These are phyloP conservation scores for Clavariopsis aquatica DNA, from an alignment of 495 filamentous ascomycete species.

Conservation along the genomic window DNA sequence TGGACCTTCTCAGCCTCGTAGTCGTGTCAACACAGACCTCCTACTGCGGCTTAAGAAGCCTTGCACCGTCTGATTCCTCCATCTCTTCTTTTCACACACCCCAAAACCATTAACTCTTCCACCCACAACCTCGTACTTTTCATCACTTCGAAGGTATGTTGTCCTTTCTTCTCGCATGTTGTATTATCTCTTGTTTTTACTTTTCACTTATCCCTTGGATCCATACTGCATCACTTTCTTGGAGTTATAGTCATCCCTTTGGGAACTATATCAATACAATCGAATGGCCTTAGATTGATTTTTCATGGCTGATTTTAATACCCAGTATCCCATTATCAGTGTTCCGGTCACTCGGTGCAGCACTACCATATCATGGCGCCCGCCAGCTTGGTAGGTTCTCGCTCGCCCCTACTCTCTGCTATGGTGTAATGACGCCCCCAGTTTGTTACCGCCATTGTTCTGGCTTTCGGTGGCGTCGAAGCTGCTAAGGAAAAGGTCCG, in stretches of 20 bases:
- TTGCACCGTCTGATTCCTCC: constrained; percentile 5
- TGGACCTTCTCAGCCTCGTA: background rate
- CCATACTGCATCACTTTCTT: background rate
- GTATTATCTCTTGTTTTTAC: background rate
- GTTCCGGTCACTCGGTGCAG: background rate
- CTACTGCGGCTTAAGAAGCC: background rate
- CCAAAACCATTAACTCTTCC: background rate
- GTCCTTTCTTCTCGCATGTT: background rate
- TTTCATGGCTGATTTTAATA: background rate
- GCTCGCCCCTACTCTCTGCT: background rate
- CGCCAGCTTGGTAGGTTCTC: background rate
- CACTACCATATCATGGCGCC: constrained; percentile 25
- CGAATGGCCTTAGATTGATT: background rate
- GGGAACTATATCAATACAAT: too few species aligned
- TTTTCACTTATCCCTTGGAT: background rate
- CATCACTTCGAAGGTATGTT: background rate
- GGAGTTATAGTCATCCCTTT: too few species aligned
- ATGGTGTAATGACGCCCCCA: background rate
- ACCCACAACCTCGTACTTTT: background rate
- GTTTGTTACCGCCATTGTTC: constrained; percentile 2
- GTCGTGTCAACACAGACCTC: background rate
- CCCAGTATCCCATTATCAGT: background rate
- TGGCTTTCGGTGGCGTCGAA: constrained; percentile 8
- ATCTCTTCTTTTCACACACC: constrained; percentile 20
- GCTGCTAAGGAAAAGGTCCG: constrained; percentile 12